phyloP scores from a whole-genome alignment of 148 eudicot genomes.

The Persicaria tinctoria region DNA sequence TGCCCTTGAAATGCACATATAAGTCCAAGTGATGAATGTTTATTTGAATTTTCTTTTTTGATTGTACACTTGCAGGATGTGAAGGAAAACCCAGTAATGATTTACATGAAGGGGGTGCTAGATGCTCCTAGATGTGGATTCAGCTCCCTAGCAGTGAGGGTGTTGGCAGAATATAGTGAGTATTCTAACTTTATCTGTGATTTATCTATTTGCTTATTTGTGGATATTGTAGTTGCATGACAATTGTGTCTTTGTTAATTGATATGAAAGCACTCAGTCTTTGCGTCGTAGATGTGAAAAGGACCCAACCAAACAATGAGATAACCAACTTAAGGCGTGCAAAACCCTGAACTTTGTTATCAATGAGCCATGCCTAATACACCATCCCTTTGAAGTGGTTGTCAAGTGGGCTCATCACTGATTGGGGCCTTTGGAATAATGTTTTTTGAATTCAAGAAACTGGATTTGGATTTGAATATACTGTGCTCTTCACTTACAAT shows the following conservation, averaged over 20 bases:
- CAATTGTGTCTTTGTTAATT: neutral
- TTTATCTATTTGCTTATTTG: no score
- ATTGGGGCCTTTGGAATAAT: no score
- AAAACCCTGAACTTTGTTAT: neutral
- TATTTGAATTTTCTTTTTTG: neutral
- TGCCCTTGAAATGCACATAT: neutral
- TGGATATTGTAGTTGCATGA: neutral
- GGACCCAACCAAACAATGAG: no score
- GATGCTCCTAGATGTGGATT: constrained; percentile 87
- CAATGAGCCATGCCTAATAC: neutral
- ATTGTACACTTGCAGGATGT: constrained; percentile 49
- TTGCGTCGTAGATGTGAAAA: no score
- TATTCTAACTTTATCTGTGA: neutral
- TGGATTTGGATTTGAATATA: no score
- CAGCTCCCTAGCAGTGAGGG: constrained; percentile 86
- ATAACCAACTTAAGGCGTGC: no score
- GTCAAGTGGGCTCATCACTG: neutral
- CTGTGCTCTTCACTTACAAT: no score
- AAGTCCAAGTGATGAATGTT: neutral
- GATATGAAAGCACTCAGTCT: neutral
- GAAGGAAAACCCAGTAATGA: constrained; percentile 82
- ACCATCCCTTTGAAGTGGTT: neutral
- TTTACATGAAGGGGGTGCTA: constrained; percentile 92
- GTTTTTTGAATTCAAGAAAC: no score
- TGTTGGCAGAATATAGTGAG: constrained; percentile 73